phyloP scores from a whole-genome alignment of 306 rosid genomes.

The Malus sieversii region DNA sequence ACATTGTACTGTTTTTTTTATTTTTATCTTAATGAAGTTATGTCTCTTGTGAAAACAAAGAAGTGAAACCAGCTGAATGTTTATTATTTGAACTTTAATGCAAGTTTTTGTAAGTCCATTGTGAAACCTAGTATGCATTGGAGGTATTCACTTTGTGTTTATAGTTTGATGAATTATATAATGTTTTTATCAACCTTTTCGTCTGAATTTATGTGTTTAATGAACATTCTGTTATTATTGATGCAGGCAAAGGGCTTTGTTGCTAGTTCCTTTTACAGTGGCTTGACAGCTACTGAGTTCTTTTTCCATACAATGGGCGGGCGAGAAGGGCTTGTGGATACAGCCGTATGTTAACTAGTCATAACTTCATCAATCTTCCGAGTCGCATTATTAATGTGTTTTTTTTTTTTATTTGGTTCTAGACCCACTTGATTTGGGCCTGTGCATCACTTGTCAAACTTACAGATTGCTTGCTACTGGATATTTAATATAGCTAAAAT shows the following conservation, averaged over 20 bases:
- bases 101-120: not conserved
- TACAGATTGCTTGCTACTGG: not conserved
- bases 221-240: constrained; percentile 14
- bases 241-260: constrained; percentile 97
- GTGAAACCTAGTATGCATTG: not conserved
- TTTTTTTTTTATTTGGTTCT: not conserved
- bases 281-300: constrained; percentile 91
- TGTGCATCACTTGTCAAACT: not conserved
- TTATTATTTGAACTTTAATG: not conserved
- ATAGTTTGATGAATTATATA: not conserved
- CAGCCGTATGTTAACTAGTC: constrained; percentile 49
- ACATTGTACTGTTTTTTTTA: too few relatives aligned
- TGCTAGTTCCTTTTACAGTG: constrained; percentile 83
- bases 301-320: constrained; percentile 99
- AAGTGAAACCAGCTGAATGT: not conserved
- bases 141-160: not conserved
- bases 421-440: not conserved
- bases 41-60: not conserved
- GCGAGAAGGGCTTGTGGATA: constrained; percentile 94
- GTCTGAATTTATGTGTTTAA: constrained; percentile 2
- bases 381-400: not conserved
- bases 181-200: not conserved
- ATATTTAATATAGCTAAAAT: not conserved
- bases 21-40: too few relatives aligned
- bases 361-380: not conserved